Conservation (phyloP, 345 rosid genomes). For the Populus simonii region DNA sequence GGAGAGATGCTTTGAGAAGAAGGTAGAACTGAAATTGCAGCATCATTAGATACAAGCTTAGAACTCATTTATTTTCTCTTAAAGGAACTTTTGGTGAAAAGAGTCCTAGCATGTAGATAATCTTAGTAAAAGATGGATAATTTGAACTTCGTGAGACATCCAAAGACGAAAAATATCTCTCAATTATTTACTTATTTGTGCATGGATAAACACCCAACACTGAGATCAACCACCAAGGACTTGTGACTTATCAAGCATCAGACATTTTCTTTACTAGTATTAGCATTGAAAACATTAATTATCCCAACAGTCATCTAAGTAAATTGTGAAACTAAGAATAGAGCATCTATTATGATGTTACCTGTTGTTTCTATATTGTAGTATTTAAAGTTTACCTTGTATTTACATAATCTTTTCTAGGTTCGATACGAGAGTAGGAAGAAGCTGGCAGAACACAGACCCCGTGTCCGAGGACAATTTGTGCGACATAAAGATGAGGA, state of each 20-base stretch:
- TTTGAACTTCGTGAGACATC: background rate
- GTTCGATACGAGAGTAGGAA: constrained; percentile 59
- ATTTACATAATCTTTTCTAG: constrained; percentile 22
- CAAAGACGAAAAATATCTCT: background rate
- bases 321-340: background rate
- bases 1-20: constrained; percentile 57
- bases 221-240: background rate
- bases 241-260: background rate
- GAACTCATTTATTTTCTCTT: background rate
- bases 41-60: background rate
- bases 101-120: background rate
- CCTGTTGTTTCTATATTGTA: background rate
- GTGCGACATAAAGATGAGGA: constrained; percentile 32
- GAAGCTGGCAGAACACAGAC: constrained; percentile 55
- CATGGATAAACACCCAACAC: background rate
- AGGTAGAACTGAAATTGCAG: constrained; percentile 28
- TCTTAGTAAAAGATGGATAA: background rate
- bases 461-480: constrained; percentile 53
- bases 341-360: background rate
- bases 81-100: background rate
- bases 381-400: background rate
- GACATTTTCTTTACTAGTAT: background rate
- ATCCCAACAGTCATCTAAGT: background rate
- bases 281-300: background rate
- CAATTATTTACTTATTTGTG: background rate